These are phyloP conservation scores for Acanthamoeba triangularis DNA, from an alignment of 208 protist genomes.

Conservation along the genomic window DNA sequence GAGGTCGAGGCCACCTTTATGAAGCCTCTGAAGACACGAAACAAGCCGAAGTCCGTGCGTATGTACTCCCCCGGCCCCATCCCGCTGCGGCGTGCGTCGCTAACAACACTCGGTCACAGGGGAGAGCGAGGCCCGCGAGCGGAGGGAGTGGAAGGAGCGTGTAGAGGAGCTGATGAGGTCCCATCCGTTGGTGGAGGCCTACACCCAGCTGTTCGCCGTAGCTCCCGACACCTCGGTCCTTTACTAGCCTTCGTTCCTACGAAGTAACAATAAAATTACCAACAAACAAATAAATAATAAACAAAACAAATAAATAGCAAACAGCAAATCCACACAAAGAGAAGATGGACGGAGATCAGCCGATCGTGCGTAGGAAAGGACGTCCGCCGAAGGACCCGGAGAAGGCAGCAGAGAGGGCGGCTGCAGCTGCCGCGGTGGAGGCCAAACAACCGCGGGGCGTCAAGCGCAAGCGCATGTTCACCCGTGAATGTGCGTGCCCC, in stretches of 20 bases:
- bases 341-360: conserved; percentile 18
- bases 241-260: background rate
- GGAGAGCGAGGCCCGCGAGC: background rate
- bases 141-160: background rate
- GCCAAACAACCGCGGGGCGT: conserved; percentile 18
- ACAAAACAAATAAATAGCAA: background rate
- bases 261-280: background rate
- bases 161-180: background rate
- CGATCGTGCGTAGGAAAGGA: conserved; percentile 2
- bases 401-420: conserved; percentile 14
- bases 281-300: background rate
- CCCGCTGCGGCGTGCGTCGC: background rate
- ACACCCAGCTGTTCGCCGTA: background rate
- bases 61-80: background rate
- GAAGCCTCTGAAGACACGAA: background rate
- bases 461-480: conserved; percentile 33
- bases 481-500: background rate
- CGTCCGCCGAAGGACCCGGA: conserved; percentile 23
- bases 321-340: background rate
- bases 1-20: background rate
- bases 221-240: background rate
- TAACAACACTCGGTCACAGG: background rate
- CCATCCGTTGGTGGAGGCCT: background rate
- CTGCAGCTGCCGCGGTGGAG: background rate
- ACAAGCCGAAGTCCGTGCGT: background rate